Conservation (phyloP, 495 filamentous ascomycete species). For the Xylaria palmicola region DNA sequence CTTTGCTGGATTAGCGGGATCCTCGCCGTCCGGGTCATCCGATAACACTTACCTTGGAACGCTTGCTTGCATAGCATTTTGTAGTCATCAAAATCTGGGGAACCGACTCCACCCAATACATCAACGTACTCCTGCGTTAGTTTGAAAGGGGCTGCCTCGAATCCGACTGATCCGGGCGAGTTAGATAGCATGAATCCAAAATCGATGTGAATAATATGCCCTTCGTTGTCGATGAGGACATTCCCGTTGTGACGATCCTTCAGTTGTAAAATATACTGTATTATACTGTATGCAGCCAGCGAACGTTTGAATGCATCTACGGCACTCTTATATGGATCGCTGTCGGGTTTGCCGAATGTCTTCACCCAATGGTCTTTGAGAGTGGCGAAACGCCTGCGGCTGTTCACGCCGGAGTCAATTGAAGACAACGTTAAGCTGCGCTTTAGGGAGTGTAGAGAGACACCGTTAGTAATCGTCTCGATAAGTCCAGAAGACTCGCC, state of each 20-base stretch:
- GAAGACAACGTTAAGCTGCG: slow-evolving; percentile 68
- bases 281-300: slow-evolving; percentile 72
- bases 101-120: slow-evolving; percentile 65
- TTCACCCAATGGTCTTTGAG: slow-evolving; percentile 75
- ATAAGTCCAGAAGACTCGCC: slow-evolving; percentile 75
- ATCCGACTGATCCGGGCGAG: slow-evolving; percentile 72
- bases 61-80: slow-evolving; percentile 71
- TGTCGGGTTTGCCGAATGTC: slow-evolving; percentile 64
- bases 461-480: slow-evolving; percentile 78
- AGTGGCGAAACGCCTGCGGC: slow-evolving; percentile 65
- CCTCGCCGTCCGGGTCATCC: background rate
- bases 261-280: slow-evolving; percentile 72
- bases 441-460: slow-evolving; percentile 73
- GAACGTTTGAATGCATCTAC: slow-evolving; percentile 69
- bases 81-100: slow-evolving; percentile 62
- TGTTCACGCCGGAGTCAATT: slow-evolving; percentile 64
- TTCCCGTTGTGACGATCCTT: slow-evolving; percentile 84
- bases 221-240: slow-evolving; percentile 73
- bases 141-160: slow-evolving; percentile 79
- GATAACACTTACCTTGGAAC: slow-evolving; percentile 57
- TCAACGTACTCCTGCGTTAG: slow-evolving; percentile 76
- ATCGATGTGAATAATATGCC: slow-evolving; percentile 79
- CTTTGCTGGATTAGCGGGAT: slow-evolving; percentile 31
- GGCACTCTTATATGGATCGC: slow-evolving; percentile 59
- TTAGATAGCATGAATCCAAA: slow-evolving; percentile 84